Base-by-base conservation (phyloP, 768 basidiomycete genomes). In the Collybia nuda region DNA sequence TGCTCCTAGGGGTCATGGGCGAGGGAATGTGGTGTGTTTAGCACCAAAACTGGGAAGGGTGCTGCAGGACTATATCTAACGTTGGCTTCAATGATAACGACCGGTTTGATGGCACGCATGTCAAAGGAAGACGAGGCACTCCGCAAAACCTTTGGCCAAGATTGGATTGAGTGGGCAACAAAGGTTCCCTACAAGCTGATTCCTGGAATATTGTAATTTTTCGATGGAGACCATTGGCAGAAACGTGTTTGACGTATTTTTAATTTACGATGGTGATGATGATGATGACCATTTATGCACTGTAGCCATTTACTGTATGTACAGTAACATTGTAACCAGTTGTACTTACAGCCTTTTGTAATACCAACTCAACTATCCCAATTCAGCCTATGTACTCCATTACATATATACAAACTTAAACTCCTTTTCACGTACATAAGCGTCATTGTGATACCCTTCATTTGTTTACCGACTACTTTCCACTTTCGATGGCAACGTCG, bases 161-260 rank as follows among this genome's bases (percentile, higher is more conserved):
- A 51, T 29, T 59, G 57, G 57, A 32, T 32, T 3, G 55, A 59
- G 1, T 84, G 78, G 77, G 73, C 72, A 6, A 52, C 51, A 40
- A 62, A 53, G 35, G 81, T 82, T 9, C 76, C 69, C 7, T 80
- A 75, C 48, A 78, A 61, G 47, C 62, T 84, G 24, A 55, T 82
- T 41, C 81, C 81, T 18, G 68, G 74, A 24, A 35, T 82, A 12
- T 75, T 74, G 58, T 81, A 55, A 65, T 46, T 32, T 14, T 11
- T 32, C 14, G 3, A 22, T 9, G 29, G 21, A 4, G 7, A 7
- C 5, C 24, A 9, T 28, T n/a, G 9, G 22, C 9, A 19, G 18
- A 18, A 2, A 24, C 7, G 38, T 14, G 19, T 5, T 26, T 29
- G 46, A 37, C 12, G 38, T 5, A 14, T 29, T 38, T 2, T 37